Conservation (phyloP, 495 filamentous ascomycete genomes). For the Coniosporium apollinis region DNA sequence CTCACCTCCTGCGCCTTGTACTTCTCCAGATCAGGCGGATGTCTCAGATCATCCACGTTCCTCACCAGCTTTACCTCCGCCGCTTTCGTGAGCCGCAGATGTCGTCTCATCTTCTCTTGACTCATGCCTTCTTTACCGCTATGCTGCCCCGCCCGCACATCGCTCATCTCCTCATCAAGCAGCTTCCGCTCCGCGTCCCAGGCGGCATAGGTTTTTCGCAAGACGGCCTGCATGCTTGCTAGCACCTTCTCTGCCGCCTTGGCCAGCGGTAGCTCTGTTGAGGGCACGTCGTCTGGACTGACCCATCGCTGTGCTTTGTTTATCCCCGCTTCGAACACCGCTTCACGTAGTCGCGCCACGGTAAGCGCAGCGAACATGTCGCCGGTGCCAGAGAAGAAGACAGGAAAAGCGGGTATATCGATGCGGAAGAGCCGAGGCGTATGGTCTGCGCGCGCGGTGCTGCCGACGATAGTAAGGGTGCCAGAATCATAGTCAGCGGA, state of each 20-base stretch:
- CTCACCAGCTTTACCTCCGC: conserved; percentile 67
- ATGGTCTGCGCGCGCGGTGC: conserved; percentile 37
- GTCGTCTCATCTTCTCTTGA: conserved; percentile 42
- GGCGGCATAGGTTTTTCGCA: conserved; percentile 56
- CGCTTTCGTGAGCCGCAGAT: conserved; percentile 54
- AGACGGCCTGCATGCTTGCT: conserved; percentile 79
- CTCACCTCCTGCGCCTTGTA: conserved; percentile 38
- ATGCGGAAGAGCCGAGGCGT: conserved; percentile 65
- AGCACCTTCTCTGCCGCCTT: conserved; percentile 71
- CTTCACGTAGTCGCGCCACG: conserved; percentile 74
- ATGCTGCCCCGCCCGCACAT: too few relatives aligned
- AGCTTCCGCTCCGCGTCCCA: conserved; percentile 40
- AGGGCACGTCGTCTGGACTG: conserved; percentile 36
- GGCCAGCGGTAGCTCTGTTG: conserved; percentile 62
- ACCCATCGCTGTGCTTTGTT: conserved; percentile 15
- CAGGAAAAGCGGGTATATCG: conserved; percentile 69
- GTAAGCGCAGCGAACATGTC: conserved; percentile 96
- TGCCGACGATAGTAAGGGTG: conserved; percentile 61
- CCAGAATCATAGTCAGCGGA: too few relatives aligned
- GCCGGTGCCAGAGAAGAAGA: conserved; percentile 88
- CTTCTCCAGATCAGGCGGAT: conserved; percentile 35
- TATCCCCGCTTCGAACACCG: conserved; percentile 31
- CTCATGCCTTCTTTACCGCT: conserved; percentile 20
- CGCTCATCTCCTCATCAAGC: conserved; percentile 16
- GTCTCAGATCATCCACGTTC: conserved; percentile 45